Evolutionary conservation across 768 basidiomycete genomes (phyloP).

Genomic region (Podaxis sp.): DNA sequence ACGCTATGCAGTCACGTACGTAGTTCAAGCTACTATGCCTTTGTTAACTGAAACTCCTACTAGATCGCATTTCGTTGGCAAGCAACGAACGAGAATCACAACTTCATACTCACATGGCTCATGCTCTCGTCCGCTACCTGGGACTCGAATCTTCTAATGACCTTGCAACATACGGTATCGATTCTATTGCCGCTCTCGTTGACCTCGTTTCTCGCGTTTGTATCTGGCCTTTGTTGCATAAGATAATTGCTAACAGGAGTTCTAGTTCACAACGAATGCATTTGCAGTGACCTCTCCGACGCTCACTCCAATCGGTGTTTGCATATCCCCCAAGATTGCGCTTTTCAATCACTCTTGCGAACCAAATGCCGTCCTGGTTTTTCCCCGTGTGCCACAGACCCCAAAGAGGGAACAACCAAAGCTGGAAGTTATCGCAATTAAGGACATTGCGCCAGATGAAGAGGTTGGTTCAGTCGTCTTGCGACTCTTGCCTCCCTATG

Average conservation of each 20-base stretch:
- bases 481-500: background rate
- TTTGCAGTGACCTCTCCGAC: slow-evolving; percentile 80
- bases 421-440: slow-evolving; percentile 72
- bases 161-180: slow-evolving; percentile 51
- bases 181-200: slow-evolving; percentile 58
- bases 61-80: slow-evolving; percentile 54
- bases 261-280: slow-evolving; percentile 86
- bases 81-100: slow-evolving; percentile 32
- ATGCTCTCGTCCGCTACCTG: slow-evolving; percentile 70
- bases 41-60: background rate
- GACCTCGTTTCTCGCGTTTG: slow-evolving; percentile 69
- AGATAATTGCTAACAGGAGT: background rate
- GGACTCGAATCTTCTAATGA: slow-evolving; percentile 55
- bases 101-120: slow-evolving; percentile 65
- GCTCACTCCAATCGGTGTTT: slow-evolving; percentile 76
- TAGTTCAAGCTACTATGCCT: slow-evolving; percentile 3
- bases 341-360: slow-evolving; percentile 86
- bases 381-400: slow-evolving; percentile 51
- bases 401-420: slow-evolving; percentile 41
- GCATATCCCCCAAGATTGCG: slow-evolving; percentile 76
- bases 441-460: slow-evolving; percentile 56
- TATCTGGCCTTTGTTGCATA: slow-evolving; percentile 6
- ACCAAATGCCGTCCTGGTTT: slow-evolving; percentile 90
- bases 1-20: slow-evolving; percentile 74
- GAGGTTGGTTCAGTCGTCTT: slow-evolving; percentile 46